Evolutionary conservation across 805 yeast genomes (phyloP).

Genomic region (Wickerhamomyces ciferrii): DNA sequence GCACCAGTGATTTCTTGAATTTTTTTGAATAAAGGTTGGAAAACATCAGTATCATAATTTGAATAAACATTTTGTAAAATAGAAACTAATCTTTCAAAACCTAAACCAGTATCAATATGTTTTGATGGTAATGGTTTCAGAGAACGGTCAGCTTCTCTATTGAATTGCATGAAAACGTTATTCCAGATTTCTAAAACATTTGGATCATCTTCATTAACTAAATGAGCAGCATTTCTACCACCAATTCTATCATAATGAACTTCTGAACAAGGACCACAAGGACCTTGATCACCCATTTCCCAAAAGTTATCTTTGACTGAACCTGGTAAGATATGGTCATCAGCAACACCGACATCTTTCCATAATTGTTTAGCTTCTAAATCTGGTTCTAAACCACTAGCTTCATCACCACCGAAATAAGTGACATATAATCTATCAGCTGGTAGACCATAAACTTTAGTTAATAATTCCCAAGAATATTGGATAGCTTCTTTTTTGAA

Average conservation of each 20-base stretch:
- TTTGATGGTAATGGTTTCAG: constrained; percentile 84
- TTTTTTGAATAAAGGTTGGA: constrained; percentile 77
- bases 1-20: constrained; percentile 93
- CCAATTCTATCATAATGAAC: constrained; percentile 97
- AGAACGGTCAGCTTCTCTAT: constrained; percentile 84
- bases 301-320: constrained; percentile 89
- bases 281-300: constrained; percentile 99
- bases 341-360: constrained; percentile 83
- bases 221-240: constrained; percentile 87
- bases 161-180: constrained; percentile 93
- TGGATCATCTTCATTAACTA: constrained; percentile 97
- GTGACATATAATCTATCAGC: constrained; percentile 86
- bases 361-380: constrained; percentile 87
- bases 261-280: constrained; percentile 99
- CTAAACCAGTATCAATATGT: constrained; percentile 98
- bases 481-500: constrained; percentile 91
- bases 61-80: constrained; percentile 87
- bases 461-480: constrained; percentile 88
- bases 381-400: constrained; percentile 84
- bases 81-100: constrained; percentile 95
- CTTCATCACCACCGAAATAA: constrained; percentile 90
- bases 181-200: constrained; percentile 98
- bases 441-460: constrained; percentile 76
- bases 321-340: constrained; percentile 92
- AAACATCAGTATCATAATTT: constrained; percentile 96